These are phyloP conservation scores for Backusella macrospora DNA, from an alignment of 192 early-diverging fungal species.

Conservation along the genomic window DNA sequence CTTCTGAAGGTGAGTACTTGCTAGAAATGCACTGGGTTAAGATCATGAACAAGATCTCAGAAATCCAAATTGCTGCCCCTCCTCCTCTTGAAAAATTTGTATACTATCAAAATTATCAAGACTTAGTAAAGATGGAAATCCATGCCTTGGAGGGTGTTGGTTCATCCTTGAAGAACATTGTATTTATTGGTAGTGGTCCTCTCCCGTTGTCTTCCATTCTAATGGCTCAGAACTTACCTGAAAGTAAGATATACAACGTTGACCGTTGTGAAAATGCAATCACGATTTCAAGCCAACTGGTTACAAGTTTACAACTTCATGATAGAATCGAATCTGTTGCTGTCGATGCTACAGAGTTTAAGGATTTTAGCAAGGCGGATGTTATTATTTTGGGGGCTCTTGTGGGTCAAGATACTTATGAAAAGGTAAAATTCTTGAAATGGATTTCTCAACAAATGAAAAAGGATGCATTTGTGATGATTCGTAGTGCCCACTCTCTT, in stretches of 20 bases:
- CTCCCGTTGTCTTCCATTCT: constrained; percentile 31
- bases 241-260: constrained; percentile 20
- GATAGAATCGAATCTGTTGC: neutral
- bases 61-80: neutral
- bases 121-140: constrained; percentile 27
- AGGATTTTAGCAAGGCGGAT: constrained; percentile 21
- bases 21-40: constrained; percentile 28
- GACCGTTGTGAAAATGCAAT: constrained; percentile 25
- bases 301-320: neutral
- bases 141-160: constrained; percentile 25
- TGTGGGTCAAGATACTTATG: constrained; percentile 16
- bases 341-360: constrained; percentile 11
- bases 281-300: neutral
- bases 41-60: neutral
- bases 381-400: constrained; percentile 32
- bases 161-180: constrained; percentile 6
- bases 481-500: constrained; percentile 37
- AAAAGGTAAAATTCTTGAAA: constrained; percentile 25
- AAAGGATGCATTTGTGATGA: constrained; percentile 22
- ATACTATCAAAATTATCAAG: constrained; percentile 34
- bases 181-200: constrained; percentile 37
- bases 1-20: constrained; percentile 27
- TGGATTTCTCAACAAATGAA: constrained; percentile 23
- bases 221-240: constrained; percentile 14
- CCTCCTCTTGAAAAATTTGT: constrained; percentile 19